These are phyloP conservation scores for Glaciozyma antarctica DNA, from an alignment of 768 basidiomycete genomes.

Conservation along the genomic window DNA sequence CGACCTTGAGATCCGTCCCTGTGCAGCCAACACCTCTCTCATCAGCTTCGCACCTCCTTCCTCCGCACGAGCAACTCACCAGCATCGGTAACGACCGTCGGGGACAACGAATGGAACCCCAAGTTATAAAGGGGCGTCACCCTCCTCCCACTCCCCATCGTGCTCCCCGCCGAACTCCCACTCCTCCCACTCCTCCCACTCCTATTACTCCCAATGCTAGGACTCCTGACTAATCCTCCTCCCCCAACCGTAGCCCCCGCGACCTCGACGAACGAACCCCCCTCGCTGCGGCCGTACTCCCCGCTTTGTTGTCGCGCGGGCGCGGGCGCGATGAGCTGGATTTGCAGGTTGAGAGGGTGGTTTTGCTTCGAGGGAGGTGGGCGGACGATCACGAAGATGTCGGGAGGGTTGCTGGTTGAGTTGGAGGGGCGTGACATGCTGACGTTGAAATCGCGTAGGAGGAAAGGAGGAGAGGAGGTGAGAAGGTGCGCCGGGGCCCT, in stretches of 20 bases:
- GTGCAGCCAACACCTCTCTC: background rate
- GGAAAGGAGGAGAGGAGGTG: no score
- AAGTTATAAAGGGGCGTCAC: conserved; percentile 61
- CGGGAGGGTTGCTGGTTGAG: background rate
- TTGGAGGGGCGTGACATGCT: no score
- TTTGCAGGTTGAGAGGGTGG: conserved; percentile 79
- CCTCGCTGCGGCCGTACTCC: background rate
- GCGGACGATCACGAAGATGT: conserved; percentile 56
- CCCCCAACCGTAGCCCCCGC: conserved; percentile 17
- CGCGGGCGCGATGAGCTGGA: conserved; percentile 70
- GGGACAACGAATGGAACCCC: conserved; percentile 76
- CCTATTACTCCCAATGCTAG: background rate
- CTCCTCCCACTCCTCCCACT: background rate
- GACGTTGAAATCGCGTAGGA: no score
- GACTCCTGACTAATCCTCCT: conserved; percentile 5
- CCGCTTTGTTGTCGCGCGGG: background rate
- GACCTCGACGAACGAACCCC: conserved; percentile 11
- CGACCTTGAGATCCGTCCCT: conserved; percentile 68
- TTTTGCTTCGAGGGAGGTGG: conserved; percentile 77
- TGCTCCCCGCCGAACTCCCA: background rate
- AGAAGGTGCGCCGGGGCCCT: no score
- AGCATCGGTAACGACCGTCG: conserved; percentile 75
- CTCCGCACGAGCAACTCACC: conserved; percentile 40
- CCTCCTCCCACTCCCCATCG: conserved; percentile 29
- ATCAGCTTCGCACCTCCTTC: background rate